Evolutionary conservation across 2,329 filamentous ascomycete genomes (phyloP).

Genomic region (Xylaria sp.): DNA sequence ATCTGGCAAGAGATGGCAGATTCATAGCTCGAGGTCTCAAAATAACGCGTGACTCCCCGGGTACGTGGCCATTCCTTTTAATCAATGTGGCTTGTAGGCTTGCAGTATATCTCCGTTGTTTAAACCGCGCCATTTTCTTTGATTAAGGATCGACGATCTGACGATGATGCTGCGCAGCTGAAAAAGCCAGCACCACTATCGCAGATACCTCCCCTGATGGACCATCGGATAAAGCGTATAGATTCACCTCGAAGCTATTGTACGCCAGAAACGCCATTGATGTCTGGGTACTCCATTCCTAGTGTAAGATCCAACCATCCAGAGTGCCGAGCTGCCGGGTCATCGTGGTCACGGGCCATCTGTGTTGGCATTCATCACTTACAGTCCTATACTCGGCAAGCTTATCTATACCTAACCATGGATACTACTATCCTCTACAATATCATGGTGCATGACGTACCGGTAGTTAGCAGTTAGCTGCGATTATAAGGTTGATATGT

Average conservation of each 20-base stretch:
- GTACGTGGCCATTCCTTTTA: background rate
- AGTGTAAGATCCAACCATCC: background rate
- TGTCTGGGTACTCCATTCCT: background rate
- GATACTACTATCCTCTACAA: conserved; percentile 1
- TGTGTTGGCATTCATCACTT: conserved; percentile 17
- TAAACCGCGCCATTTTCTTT: conserved; percentile 3
- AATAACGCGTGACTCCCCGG: conserved; percentile 7
- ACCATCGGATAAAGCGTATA: background rate
- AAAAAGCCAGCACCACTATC: conserved; percentile 17
- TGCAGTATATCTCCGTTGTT: conserved; percentile 15
- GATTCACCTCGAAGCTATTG: background rate
- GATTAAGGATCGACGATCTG: conserved; percentile 17
- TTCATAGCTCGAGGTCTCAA: conserved; percentile 1
- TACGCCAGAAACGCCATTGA: background rate
- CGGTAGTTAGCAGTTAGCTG: background rate
- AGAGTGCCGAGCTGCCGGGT: conserved; percentile 16
- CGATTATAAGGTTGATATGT: conserved; percentile 1
- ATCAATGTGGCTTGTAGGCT: conserved; percentile 22
- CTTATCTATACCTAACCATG: conserved; percentile 22
- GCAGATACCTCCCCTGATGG: conserved; percentile 12
- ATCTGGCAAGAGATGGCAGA: background rate
- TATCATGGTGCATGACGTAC: background rate
- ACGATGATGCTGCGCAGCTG: conserved; percentile 26
- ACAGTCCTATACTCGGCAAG: conserved; percentile 7
- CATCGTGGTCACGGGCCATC: background rate